A percentile compares a stretch with the other conserved stretches of the same genome.
Evolutionary conservation across 2,329 filamentous ascomycete genomes (phyloP).

Genomic region (Intubia oerlemansii): DNA sequence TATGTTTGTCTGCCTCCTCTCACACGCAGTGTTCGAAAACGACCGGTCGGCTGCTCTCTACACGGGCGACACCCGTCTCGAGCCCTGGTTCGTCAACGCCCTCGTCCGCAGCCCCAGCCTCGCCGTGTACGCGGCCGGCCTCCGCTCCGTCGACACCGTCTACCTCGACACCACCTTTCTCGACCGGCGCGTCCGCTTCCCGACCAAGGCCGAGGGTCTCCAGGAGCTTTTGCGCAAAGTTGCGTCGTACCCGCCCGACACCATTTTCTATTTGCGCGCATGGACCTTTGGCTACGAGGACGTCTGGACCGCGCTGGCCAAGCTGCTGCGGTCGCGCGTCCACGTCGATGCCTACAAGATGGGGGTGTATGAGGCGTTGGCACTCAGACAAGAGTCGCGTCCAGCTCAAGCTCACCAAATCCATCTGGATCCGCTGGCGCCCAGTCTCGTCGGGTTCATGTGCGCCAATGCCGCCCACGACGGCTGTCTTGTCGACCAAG

Average conservation of each 20-base stretch:
- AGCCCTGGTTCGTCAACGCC: conserved; percentile 66
- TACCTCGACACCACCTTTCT: conserved; percentile 77
- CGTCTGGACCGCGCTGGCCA: conserved; percentile 66
- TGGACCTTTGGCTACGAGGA: conserved; percentile 89
- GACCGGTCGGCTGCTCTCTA: conserved; percentile 56
- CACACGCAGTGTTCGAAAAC: conserved; percentile 45
- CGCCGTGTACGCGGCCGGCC: conserved; percentile 47
- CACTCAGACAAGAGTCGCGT: conserved; percentile 12
- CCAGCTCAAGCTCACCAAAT: conserved; percentile 17
- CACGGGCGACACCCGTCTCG: conserved; percentile 72
- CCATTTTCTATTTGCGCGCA: conserved; percentile 62
- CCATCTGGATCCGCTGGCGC: conserved; percentile 33
- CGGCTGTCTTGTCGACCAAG: conserved; percentile 48
- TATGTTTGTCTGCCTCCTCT: background rate
- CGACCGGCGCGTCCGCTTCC: conserved; percentile 20
- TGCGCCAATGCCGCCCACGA: conserved; percentile 48
- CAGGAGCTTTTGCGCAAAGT: conserved; percentile 52
- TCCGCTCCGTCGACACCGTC: conserved; percentile 52
- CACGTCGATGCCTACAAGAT: conserved; percentile 72
- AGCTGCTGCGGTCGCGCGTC: conserved; percentile 43
- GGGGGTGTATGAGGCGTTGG: conserved; percentile 42
- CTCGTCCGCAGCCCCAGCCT: conserved; percentile 51
- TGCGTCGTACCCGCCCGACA: conserved; percentile 44
- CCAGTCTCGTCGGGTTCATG: conserved; percentile 49
- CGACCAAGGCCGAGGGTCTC: conserved; percentile 53